Conservation (phyloP, 2,329 filamentous ascomycete genomes). For the Sporothrix brasiliensis region DNA sequence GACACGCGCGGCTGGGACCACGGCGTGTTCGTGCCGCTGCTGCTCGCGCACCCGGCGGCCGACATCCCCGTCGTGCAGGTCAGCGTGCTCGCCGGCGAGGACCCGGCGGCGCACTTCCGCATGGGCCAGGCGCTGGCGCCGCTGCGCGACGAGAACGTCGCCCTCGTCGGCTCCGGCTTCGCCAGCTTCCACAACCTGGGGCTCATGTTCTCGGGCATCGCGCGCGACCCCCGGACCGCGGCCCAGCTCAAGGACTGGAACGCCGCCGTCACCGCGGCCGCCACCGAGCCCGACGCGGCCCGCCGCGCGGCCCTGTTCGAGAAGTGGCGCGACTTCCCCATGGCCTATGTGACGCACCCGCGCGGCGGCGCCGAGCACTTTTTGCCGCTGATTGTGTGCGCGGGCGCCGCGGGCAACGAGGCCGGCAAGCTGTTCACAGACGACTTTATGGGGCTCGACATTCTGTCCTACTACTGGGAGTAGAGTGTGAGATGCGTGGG, state of each 20-base stretch:
- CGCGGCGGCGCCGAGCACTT: conserved; percentile 60
- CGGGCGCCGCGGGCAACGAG: conserved; percentile 53
- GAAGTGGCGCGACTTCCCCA: conserved; percentile 53
- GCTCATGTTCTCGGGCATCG: conserved; percentile 47
- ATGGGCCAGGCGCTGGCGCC: conserved; percentile 57
- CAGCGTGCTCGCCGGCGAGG: conserved; percentile 57
- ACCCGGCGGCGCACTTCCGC: conserved; percentile 52
- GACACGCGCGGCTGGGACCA: conserved; percentile 59
- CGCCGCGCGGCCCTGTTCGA: conserved; percentile 48
- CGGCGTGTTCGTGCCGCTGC: conserved; percentile 62
- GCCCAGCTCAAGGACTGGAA: conserved; percentile 50
- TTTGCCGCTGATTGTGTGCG: conserved; percentile 60
- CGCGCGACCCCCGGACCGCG: conserved; percentile 38
- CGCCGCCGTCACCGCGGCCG: conserved; percentile 48
- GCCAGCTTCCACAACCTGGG: conserved; percentile 60
- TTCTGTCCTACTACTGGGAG: conserved; percentile 61
- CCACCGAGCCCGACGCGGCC: conserved; percentile 42
- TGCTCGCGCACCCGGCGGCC: conserved; percentile 57
- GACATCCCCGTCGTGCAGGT: conserved; percentile 60
- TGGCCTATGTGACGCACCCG: conserved; percentile 59
- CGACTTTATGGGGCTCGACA: conserved; percentile 52
- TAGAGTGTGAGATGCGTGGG: not conserved
- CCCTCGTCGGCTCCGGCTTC: conserved; percentile 63
- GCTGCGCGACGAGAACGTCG: conserved; percentile 55
- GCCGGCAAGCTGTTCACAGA: conserved; percentile 53